A percentile compares a stretch with the other conserved stretches of the same genome.
Evolutionary conservation across 2,329 filamentous ascomycete genomes (phyloP).

Genomic region (Penicillium sp.): DNA sequence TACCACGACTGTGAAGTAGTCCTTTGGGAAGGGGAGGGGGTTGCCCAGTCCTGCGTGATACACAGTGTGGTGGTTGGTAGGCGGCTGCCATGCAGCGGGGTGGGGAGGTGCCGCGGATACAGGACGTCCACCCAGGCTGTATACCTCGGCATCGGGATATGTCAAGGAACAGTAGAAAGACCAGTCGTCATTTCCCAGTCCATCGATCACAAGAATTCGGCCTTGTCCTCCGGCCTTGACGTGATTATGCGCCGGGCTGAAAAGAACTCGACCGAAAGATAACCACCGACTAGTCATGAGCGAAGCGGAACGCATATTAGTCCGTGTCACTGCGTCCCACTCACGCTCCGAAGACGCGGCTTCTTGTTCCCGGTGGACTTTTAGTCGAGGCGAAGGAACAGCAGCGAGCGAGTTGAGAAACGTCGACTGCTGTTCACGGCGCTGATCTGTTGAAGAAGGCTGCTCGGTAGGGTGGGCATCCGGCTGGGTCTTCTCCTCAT

Average conservation of each 20-base stretch:
- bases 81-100: slow-evolving; percentile 42
- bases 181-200: slow-evolving; percentile 52
- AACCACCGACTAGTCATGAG: slow-evolving; percentile 51
- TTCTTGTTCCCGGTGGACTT: slow-evolving; percentile 32
- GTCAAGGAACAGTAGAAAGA: slow-evolving; percentile 51
- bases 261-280: slow-evolving; percentile 50
- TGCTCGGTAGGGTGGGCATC: slow-evolving; percentile 1
- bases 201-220: slow-evolving; percentile 49
- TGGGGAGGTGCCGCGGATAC: slow-evolving; percentile 32
- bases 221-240: slow-evolving; percentile 40
- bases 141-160: slow-evolving; percentile 45
- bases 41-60: slow-evolving; percentile 40
- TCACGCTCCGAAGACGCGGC: slow-evolving; percentile 42
- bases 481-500: slow-evolving; percentile 14
- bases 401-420: slow-evolving; percentile 25
- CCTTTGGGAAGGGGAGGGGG: slow-evolving; percentile 46
- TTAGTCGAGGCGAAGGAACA: slow-evolving; percentile 18
- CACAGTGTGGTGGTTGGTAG: slow-evolving; percentile 43
- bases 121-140: slow-evolving; percentile 40
- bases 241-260: slow-evolving; percentile 49
- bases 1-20: slow-evolving; percentile 46
- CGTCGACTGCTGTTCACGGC: slow-evolving; percentile 24
- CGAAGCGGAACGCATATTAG: slow-evolving; percentile 49
- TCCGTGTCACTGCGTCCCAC: slow-evolving; percentile 41
- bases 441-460: slow-evolving; percentile 15